phyloP scores from a whole-genome alignment of 179 eudicot genomes.

The Beta corolliflora region DNA sequence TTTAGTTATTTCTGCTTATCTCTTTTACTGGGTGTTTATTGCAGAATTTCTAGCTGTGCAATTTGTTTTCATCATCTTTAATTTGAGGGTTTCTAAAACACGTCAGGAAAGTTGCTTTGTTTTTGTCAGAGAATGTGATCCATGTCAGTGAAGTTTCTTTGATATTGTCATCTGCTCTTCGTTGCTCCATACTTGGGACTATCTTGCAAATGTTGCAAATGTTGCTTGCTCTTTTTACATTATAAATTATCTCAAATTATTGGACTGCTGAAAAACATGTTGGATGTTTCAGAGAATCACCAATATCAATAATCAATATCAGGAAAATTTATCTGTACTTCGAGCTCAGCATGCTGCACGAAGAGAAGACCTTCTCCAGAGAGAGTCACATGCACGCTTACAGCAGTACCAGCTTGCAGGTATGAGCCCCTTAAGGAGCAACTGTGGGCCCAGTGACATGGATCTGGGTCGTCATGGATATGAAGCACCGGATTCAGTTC shows the following conservation, averaged over 20 bases:
- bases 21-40: neutral
- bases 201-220: neutral
- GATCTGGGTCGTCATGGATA: constrained; percentile 47
- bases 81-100: neutral
- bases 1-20: neutral
- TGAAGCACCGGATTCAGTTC: constrained; percentile 31
- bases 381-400: constrained; percentile 70
- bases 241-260: neutral
- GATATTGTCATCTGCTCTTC: neutral
- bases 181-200: neutral
- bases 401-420: constrained; percentile 70
- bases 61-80: neutral
- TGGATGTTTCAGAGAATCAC: constrained; percentile 59
- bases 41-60: neutral
- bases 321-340: constrained; percentile 68
- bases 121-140: neutral
- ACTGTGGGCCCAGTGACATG: constrained; percentile 41
- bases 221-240: neutral
- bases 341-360: constrained; percentile 60
- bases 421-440: constrained; percentile 43
- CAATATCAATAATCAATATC: constrained; percentile 67
- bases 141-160: neutral
- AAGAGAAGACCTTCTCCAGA: constrained; percentile 67
- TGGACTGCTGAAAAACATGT: neutral
- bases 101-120: neutral